phyloP scores from a whole-genome alignment of 1,284 basidiomycete genomes.

The Rhodofomes roseus region DNA sequence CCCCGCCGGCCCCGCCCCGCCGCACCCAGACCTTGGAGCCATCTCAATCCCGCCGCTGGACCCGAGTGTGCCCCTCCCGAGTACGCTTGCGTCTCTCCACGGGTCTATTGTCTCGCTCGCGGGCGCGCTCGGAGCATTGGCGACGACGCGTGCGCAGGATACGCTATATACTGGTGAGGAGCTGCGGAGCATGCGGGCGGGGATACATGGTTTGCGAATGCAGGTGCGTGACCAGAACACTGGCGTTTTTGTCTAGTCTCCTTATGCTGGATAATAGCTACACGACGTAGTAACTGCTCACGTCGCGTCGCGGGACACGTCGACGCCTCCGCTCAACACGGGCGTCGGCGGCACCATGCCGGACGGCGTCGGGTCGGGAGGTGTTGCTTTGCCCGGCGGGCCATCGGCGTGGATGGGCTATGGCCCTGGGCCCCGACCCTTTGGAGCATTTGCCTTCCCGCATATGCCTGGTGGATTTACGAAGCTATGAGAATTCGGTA shows the following conservation, averaged over 20 bases:
- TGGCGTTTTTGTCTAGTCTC: too few species aligned
- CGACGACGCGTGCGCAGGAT: conserved; percentile 42
- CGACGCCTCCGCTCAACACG: background rate
- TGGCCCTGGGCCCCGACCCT: background rate
- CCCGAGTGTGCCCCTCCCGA: conserved; percentile 55
- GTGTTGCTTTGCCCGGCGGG: background rate
- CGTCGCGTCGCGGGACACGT: background rate
- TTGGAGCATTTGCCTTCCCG: background rate
- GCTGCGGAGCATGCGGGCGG: conserved; percentile 66
- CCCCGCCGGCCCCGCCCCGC: conserved; percentile 17
- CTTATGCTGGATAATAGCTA: background rate
- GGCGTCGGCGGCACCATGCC: background rate
- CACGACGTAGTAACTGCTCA: background rate
- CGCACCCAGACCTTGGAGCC: conserved; percentile 20
- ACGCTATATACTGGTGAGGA: conserved; percentile 74
- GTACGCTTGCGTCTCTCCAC: conserved; percentile 54
- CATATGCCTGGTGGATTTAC: background rate
- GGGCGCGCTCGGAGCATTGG: conserved; percentile 30
- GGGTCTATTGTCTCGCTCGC: conserved; percentile 59
- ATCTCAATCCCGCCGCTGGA: conserved; percentile 54
- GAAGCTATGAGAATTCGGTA: background rate
- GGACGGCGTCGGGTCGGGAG: background rate
- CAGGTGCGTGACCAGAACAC: conserved; percentile 68
- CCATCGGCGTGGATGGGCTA: background rate
- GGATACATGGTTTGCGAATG: conserved; percentile 76